A percentile compares a stretch with the other conserved stretches of the same genome.
Evolutionary conservation across 805 yeast species (phyloP).

Genomic region (Starmerella potacharoeniae): DNA sequence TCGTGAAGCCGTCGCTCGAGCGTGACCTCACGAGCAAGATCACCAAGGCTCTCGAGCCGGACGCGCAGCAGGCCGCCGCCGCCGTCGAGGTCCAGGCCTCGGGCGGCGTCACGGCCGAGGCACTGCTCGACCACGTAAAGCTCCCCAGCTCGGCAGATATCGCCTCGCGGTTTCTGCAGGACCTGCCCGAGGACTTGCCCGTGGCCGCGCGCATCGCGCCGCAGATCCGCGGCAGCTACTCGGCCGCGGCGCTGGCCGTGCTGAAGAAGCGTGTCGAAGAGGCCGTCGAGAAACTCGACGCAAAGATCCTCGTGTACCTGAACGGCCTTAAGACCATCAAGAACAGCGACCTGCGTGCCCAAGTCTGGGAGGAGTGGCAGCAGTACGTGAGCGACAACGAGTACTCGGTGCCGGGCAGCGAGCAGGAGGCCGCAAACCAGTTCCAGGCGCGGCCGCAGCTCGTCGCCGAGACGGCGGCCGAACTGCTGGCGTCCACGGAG

Average conservation of each 20-base stretch:
- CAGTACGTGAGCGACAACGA: slow-evolving; percentile 19
- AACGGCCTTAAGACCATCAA: slow-evolving; percentile 17
- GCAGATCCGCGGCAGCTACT: slow-evolving; percentile 5
- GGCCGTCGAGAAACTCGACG: slow-evolving; percentile 9
- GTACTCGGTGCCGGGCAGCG: slow-evolving; percentile 11
- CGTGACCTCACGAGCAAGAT: neutral
- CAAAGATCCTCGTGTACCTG: slow-evolving; percentile 21
- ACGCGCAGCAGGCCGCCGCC: neutral
- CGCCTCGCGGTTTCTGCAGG: neutral
- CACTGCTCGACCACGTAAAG: slow-evolving; percentile 2
- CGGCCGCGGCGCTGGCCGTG: neutral
- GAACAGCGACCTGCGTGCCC: neutral
- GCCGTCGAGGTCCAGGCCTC: neutral
- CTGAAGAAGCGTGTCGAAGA: slow-evolving; percentile 11
- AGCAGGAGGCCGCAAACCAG: slow-evolving; percentile 10
- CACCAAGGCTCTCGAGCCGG: neutral
- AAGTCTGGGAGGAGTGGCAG: slow-evolving; percentile 22
- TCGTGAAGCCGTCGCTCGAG: slow-evolving; percentile 15
- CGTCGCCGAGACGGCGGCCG: slow-evolving; percentile 3
- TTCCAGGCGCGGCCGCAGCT: slow-evolving; percentile 3
- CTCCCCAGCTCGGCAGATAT: slow-evolving; percentile 6
- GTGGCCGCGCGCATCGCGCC: slow-evolving; percentile 6
- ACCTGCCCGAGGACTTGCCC: slow-evolving; percentile 6
- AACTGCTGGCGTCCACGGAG: slow-evolving; percentile 5
- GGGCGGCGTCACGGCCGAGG: slow-evolving; percentile 7